phyloP scores from a whole-genome alignment of 176 grass and related monocot species.

The Urochloa ruziziensis region DNA sequence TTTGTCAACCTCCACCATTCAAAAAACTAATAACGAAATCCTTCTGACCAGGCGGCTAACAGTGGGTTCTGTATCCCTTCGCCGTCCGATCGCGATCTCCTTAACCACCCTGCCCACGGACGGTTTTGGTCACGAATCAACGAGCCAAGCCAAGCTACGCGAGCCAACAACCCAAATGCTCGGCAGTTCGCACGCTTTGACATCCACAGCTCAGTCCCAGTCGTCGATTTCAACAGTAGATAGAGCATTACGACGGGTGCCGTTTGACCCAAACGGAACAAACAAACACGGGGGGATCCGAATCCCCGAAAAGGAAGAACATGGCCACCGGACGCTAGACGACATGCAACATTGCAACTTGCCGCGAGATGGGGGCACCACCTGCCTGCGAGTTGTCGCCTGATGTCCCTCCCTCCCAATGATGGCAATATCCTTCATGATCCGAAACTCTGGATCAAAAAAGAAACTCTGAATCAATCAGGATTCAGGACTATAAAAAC shows the following conservation, averaged over 20 bases:
- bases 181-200: background rate
- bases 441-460: no score
- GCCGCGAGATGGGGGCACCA: background rate
- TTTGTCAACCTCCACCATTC: background rate
- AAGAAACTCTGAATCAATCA: no score
- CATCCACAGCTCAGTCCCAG: background rate
- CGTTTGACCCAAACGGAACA: conserved; percentile 16
- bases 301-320: background rate
- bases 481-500: background rate
- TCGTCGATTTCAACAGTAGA: background rate
- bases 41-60: background rate
- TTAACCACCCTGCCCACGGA: background rate
- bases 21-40: background rate
- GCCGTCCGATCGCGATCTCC: background rate
- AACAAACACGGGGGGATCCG: background rate
- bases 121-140: background rate
- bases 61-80: background rate
- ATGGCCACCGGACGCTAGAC: background rate
- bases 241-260: background rate
- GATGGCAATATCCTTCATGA: background rate
- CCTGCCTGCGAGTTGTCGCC: background rate
- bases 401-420: background rate
- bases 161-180: background rate
- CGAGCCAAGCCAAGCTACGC: no score
- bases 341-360: conserved; percentile 18